Base-by-base conservation (phyloP, 331 rosid genomes). In the Erythrophleum ivorense region DNA sequence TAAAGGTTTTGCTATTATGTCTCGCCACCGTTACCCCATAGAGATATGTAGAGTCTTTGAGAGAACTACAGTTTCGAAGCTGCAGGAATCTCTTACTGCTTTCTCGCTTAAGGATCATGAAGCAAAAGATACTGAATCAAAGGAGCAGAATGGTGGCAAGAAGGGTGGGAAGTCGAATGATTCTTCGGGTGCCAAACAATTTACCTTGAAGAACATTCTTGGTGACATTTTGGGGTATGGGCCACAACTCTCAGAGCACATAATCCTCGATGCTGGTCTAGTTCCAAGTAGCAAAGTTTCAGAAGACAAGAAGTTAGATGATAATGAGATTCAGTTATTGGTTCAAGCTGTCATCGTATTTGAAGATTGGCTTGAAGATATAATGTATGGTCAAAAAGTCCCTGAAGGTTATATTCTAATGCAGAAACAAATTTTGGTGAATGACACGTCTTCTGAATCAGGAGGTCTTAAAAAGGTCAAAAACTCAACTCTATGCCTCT, bases 151-250 rank as follows among this genome's bases (percentile, higher is more conserved):
- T n/a, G 92, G 87, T 74, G 71, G 70, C 49, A 81, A 70, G 41
- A 91, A 88, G 81, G 89, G 92, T 71, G 91, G 85, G 68, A 91
- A 94, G 78, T 69, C 90, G 60, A 70, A 81, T 34, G 85, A n/a
- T n/a, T n/a, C n/a, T n/a, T n/a, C n/a, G n/a, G n/a, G n/a, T n/a
- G n/a, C n/a, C n/a, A n/a, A n/a, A n/a, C n/a, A n/a, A n/a, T n/a
- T 90, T 79, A 87, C 94, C 16, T 87, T 94, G 86, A 94, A 92
- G 85, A 63, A 55, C 80, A 88, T 92, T 86, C 90, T 94, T 71
- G 98, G 98, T 74, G 97, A 94, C 82, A 93, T 88, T 40, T 89
- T 94, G 4, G 98, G 98, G 71, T 94, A 94, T 88, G 98, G 98
- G 71, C 97, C 97, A 82, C 97, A 96, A 18, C 97, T 94, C 55